phyloP scores from a whole-genome alignment of 2,329 filamentous ascomycete species.

The Nectriaceae sp. region DNA sequence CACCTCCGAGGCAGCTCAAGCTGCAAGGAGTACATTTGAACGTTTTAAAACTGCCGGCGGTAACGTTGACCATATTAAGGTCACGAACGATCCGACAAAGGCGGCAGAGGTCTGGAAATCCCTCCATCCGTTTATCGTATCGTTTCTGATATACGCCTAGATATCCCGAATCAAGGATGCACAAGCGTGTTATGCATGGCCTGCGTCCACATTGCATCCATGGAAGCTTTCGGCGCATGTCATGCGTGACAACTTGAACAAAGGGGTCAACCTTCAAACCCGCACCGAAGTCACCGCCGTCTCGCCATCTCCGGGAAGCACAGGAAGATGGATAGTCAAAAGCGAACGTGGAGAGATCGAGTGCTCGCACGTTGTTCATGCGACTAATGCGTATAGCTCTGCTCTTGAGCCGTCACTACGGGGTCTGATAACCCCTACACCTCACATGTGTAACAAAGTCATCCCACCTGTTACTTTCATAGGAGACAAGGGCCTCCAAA shows the following conservation, averaged over 20 bases:
- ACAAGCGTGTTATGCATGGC: slow-evolving; percentile 16
- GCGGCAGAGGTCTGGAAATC: slow-evolving; percentile 5
- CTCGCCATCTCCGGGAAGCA: background rate
- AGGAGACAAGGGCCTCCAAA: background rate
- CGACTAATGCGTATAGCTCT: slow-evolving; percentile 15
- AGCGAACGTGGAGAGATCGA: slow-evolving; percentile 10
- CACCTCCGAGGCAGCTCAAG: slow-evolving; percentile 8
- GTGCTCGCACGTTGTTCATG: slow-evolving; percentile 9
- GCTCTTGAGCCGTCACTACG: slow-evolving; percentile 10
- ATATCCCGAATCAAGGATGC: slow-evolving; percentile 12
- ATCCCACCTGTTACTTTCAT: slow-evolving; percentile 1
- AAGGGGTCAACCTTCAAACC: slow-evolving; percentile 12
- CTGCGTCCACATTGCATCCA: slow-evolving; percentile 13
- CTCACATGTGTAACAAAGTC: slow-evolving; percentile 14
- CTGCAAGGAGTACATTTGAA: slow-evolving; percentile 6
- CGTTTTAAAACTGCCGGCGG: slow-evolving; percentile 12
- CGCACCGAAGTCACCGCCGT: slow-evolving; percentile 3
- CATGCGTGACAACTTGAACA: slow-evolving; percentile 13
- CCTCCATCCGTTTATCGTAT: too few relatives aligned
- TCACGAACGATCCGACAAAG: slow-evolving; percentile 6
- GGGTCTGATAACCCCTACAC: slow-evolving; percentile 9
- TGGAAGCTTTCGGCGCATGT: slow-evolving; percentile 15
- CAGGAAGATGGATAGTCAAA: slow-evolving; percentile 6
- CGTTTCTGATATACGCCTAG: slow-evolving; percentile 1
- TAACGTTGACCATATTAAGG: slow-evolving; percentile 13